Evolutionary conservation across 345 rosid genomes (phyloP).

Genomic region (Eutrema heterophyllum): DNA sequence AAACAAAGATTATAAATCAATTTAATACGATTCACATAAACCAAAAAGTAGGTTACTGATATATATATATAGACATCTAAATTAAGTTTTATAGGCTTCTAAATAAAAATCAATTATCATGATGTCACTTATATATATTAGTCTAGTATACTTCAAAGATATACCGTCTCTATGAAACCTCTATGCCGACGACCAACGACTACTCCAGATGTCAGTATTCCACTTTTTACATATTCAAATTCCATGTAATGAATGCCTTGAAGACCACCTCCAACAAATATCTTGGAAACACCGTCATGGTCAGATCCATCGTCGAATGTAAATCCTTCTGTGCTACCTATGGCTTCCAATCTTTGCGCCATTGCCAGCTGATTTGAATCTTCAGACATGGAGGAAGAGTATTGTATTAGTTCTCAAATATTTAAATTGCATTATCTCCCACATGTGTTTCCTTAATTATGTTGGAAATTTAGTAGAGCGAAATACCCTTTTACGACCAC

Average conservation of each 20-base stretch:
- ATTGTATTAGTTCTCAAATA: neutral
- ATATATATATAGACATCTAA: no score
- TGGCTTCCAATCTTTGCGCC: constrained; percentile 15
- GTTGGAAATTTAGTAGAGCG: no score
- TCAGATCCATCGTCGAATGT: constrained; percentile 18
- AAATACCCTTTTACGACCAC: neutral
- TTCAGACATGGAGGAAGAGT: neutral
- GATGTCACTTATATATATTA: no score
- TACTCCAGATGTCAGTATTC: constrained; percentile 3
- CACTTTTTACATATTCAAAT: constrained; percentile 16
- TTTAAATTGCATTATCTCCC: neutral
- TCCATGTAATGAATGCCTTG: constrained; percentile 12
- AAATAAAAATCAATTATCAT: no score
- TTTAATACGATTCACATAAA: neutral
- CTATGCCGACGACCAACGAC: constrained; percentile 19
- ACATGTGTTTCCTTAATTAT: neutral
- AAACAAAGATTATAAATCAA: neutral
- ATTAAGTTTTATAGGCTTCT: neutral
- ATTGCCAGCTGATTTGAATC: neutral
- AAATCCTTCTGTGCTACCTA: constrained; percentile 17
- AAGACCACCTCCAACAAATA: constrained; percentile 20
- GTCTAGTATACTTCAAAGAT: neutral
- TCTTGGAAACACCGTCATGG: constrained; percentile 14
- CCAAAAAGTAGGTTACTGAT: no score
- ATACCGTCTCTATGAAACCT: constrained; percentile 20